phyloP scores from a whole-genome alignment of 2,329 filamentous ascomycete genomes.

The Sporothrix schenckii region DNA sequence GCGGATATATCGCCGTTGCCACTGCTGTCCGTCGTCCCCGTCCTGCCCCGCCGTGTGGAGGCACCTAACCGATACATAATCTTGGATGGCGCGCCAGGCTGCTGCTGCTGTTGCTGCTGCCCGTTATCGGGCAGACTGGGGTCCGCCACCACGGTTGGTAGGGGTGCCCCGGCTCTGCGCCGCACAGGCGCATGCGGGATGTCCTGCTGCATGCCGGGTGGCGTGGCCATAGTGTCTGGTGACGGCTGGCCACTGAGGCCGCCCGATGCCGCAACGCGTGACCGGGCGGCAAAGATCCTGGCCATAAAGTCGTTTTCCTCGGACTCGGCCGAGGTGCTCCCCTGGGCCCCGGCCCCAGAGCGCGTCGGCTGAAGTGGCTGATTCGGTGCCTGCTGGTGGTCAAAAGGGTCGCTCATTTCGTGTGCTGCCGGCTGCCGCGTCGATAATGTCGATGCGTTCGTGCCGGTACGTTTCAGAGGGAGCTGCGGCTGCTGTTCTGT shows the following conservation, averaged over 20 bases:
- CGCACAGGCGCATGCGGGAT: slow-evolving; percentile 57
- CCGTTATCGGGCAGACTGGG: slow-evolving; percentile 44
- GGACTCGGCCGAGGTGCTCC: slow-evolving; percentile 40
- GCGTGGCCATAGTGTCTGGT: slow-evolving; percentile 66
- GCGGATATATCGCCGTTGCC: slow-evolving; percentile 26
- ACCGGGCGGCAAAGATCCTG: slow-evolving; percentile 57
- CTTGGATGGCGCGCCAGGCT: slow-evolving; percentile 55
- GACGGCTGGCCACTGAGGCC: slow-evolving; percentile 43
- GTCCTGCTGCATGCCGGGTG: slow-evolving; percentile 53
- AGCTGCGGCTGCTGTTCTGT: slow-evolving; percentile 42
- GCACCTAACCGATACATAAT: slow-evolving; percentile 61
- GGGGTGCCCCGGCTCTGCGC: slow-evolving; percentile 58
- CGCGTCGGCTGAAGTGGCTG: slow-evolving; percentile 13
- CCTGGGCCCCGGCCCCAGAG: background rate
- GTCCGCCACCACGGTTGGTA: slow-evolving; percentile 50
- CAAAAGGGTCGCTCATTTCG: slow-evolving; percentile 56
- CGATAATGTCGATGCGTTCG: slow-evolving; percentile 48
- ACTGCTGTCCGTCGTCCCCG: slow-evolving; percentile 44
- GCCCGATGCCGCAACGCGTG: slow-evolving; percentile 49
- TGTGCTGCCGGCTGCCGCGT: slow-evolving; percentile 39
- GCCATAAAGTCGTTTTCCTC: slow-evolving; percentile 60
- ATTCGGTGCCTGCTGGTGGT: slow-evolving; percentile 45
- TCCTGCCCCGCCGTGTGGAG: slow-evolving; percentile 47
- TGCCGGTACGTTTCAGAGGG: slow-evolving; percentile 30
- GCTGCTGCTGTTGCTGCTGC: slow-evolving; percentile 17